Evolutionary conservation across 192 early-diverging fungal genomes (phyloP), one percentile per base, ranked within the genome.

Genomic region (Podila clonocystis): DNA sequence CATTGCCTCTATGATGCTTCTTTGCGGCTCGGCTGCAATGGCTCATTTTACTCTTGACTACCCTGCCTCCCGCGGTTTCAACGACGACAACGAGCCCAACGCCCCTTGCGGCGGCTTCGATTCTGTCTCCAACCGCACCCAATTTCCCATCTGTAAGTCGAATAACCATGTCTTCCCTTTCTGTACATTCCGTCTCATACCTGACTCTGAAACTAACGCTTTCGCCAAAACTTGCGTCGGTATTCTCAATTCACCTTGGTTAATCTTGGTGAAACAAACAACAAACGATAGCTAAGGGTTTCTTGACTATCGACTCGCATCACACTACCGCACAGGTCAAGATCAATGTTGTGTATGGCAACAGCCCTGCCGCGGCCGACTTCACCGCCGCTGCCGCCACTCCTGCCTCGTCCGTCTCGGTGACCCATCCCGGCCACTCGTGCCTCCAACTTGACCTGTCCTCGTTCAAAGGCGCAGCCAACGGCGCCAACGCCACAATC

Each of bases 41-140:
- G 88, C 88, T 22, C 89, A 90, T 63, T 90, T 67, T 50, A 73
- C 79, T 33, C 69, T 90, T 22, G 74, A 70, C 24, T 86, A 86
- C 50, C 89, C 89, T 52, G 20, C 62, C 7, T 28, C 85, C 17
- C 79, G 89, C 49, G 84, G 84, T 17, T 88, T 88, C 29, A 60
- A 50, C 49, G 87, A 88, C 5, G 61, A 62, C 36, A 79, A 57
- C 6, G 88, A 91, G 33, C 70, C 79, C 9, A 82, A 62, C 33
- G 85, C 64, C 22, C 89, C 88, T 41, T 91, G 89, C 62, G 88
- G 88, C 55, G 83, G 83, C 9, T 89, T 82, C 66, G 62, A 82
- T 26, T 59, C 73, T 5, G 82, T 75, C 19, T 36, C 68, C 12
- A 73, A 65, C 55, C 82, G 88, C 57, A 72, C 74, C 20, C 38